A percentile compares a stretch with the other conserved stretches of the same genome.
Evolutionary conservation across 352 stramenopile genomes (phyloP).

Genomic region (Pythium grandisporangium): DNA sequence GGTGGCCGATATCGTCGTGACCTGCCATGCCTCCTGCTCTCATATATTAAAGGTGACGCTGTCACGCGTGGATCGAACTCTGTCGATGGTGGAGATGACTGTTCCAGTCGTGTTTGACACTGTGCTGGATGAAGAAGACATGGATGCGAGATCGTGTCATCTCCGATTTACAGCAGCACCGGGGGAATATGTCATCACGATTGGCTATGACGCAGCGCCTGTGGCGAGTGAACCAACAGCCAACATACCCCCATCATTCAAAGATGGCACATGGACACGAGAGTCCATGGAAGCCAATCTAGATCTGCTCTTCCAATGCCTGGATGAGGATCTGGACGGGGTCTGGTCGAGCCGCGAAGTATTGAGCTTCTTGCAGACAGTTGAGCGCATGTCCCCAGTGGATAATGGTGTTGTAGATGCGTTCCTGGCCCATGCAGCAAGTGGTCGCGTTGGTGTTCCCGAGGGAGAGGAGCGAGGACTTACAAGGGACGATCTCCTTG

Average conservation of each 20-base stretch:
- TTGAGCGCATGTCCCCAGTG: conserved; percentile 3
- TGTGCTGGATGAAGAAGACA: too few species aligned
- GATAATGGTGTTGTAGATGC: background rate
- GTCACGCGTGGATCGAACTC: too few species aligned
- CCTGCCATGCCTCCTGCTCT: too few species aligned
- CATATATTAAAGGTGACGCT: too few species aligned
- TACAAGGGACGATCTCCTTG: conserved; percentile 23
- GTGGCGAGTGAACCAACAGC: too few species aligned
- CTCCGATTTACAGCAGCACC: background rate
- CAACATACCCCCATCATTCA: background rate
- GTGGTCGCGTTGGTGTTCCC: background rate
- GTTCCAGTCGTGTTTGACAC: too few species aligned
- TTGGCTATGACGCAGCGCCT: too few species aligned
- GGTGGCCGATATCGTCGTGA: background rate
- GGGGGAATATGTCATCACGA: conserved; percentile 6
- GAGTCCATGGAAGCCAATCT: conserved; percentile 17
- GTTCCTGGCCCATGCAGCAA: conserved; percentile 17
- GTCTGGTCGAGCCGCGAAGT: conserved; percentile 17
- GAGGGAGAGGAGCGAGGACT: conserved; percentile 8
- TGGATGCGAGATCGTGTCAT: background rate
- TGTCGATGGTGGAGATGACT: too few species aligned
- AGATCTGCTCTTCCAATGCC: conserved; percentile 27
- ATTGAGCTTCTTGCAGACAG: conserved; percentile 12
- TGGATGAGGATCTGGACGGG: conserved; percentile 35
- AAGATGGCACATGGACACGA: background rate